These are phyloP conservation scores for Tetrahymena thermophila DNA, from an alignment of 73 alveolate species.

Conservation along the genomic window DNA sequence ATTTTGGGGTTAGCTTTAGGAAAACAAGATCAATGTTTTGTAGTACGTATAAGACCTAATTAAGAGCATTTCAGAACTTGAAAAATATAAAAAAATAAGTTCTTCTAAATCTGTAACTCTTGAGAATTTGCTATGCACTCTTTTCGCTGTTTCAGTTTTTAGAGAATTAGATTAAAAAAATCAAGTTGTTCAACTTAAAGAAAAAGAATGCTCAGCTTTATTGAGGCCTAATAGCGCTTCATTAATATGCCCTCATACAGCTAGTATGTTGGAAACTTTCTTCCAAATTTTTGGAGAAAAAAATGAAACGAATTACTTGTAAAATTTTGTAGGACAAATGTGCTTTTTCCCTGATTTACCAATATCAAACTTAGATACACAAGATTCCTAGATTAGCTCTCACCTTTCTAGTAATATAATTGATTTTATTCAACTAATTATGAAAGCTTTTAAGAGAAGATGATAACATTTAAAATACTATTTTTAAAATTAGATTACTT, in stretches of 20 bases:
- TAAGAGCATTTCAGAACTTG: not conserved
- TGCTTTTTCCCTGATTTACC: not conserved
- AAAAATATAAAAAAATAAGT: not conserved
- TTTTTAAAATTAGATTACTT: not conserved
- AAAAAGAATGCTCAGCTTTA: not conserved
- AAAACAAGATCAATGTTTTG: not conserved
- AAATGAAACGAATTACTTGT: not conserved
- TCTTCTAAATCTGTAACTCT: not conserved
- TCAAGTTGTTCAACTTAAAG: not conserved
- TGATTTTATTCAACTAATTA: not conserved
- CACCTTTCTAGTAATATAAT: not conserved
- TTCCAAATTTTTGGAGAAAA: not conserved
- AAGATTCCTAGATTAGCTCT: not conserved
- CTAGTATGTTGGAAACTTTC: not conserved
- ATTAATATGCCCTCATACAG: not conserved
- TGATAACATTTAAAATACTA: not conserved
- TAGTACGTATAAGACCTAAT: not conserved
- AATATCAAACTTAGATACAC: not conserved
- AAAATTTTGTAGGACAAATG: not conserved
- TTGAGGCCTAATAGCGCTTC: not conserved
- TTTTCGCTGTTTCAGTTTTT: not conserved
- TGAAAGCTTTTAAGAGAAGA: not conserved
- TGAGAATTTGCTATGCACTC: not conserved
- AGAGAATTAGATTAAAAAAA: not conserved
- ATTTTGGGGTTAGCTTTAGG: not conserved